Evolutionary conservation across 192 early-diverging fungal genomes (phyloP), one percentile per base, ranked within the genome.

Genomic region (Coemansia sp.): DNA sequence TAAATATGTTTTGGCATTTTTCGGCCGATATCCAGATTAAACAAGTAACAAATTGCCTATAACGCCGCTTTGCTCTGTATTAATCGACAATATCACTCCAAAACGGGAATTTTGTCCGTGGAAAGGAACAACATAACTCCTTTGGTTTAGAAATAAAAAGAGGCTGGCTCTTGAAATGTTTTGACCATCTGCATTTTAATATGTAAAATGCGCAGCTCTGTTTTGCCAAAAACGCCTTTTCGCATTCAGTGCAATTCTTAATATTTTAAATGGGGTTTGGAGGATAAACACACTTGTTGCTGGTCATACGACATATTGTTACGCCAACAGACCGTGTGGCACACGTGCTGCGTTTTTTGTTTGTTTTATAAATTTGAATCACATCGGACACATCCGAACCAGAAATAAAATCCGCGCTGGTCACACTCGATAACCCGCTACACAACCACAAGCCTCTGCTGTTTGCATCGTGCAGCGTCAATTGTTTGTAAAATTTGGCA

Each of bases 1-100:
- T 18, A 2, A 49, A 49, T 20, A 49, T 20, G 32, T 49, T 49
- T 2, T 19, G 20, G 9, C 19, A 49, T 4, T 35, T 41, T 57
- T n/a, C 37, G 56, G 56, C 56, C 37, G 56, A 57, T 39, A 57
- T 57, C 37, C 56, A 19, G 56, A 57, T 39, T 38, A 57, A 22
- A 57, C 32, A 41, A 37, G 29, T 37, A 57, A n/a, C 14, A 8
- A 18, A 27, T 19, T 18, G 56, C 35, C 39, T 12, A 37, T 38
- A 57, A 11, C 39, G 32, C 56, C 22, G 39, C 19, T 20, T 19
- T 13, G 24, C 11, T 37, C 39, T 20, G 56, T 6, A 57, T 57
- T 38, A 57, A 57, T 38, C 35, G 35, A 39, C 56, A 57, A 57
- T 57, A 18, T 10, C 27, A 56, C 19, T 56, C 54, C 54, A 23